Conservation (phyloP, 768 basidiomycete species). For the Tricholoma sp. region DNA sequence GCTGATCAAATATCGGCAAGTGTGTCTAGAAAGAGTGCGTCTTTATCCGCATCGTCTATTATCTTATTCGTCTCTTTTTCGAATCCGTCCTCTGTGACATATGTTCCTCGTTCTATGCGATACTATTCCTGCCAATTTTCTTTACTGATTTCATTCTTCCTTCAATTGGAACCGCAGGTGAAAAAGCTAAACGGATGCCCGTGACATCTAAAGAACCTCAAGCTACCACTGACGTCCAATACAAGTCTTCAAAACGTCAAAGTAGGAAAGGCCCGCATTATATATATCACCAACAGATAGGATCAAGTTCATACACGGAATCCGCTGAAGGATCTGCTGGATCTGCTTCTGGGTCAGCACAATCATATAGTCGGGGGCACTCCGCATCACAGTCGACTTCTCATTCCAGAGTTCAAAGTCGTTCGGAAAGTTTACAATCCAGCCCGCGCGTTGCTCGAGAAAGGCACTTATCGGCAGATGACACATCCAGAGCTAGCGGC, state of each 20-base stretch:
- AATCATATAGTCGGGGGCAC: constrained; percentile 10
- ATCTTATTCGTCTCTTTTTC: neutral
- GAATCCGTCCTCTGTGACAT: neutral
- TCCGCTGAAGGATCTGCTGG: constrained; percentile 2
- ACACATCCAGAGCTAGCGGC: constrained; percentile 4
- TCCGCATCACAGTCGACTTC: constrained; percentile 25
- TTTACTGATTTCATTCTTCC: constrained; percentile 1
- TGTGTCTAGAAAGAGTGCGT: constrained; percentile 23
- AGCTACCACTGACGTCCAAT: constrained; percentile 41
- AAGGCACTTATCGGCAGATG: constrained; percentile 37
- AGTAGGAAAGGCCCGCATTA: constrained; percentile 19
- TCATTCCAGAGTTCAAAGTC: constrained; percentile 42
- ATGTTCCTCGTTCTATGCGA: neutral
- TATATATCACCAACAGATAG: constrained; percentile 1
- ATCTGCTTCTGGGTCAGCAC: constrained; percentile 9
- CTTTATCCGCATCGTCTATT: neutral
- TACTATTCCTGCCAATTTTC: neutral
- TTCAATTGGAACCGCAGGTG: constrained; percentile 25
- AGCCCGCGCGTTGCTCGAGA: constrained; percentile 42
- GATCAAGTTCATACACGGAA: constrained; percentile 4
- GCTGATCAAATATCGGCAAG: neutral
- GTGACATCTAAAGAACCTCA: constrained; percentile 53
- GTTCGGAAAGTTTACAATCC: constrained; percentile 42
- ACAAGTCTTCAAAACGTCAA: constrained; percentile 12
- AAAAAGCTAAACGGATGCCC: constrained; percentile 59